Base-by-base conservation (phyloP, 2,329 filamentous ascomycete genomes). In the Fusarium sp. region DNA sequence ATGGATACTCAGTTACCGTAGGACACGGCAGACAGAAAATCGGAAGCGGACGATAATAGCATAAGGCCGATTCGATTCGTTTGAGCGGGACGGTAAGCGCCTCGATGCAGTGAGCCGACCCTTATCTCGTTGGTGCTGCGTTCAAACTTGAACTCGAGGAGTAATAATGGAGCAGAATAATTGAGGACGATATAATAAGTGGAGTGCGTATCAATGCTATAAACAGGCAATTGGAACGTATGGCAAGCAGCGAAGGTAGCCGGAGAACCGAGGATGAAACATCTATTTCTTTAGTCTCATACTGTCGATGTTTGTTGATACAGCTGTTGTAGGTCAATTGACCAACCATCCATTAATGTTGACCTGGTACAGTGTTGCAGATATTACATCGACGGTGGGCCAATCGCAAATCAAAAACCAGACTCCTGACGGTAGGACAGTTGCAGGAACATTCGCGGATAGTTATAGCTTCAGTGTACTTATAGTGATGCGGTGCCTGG, bases 91-190 rank as follows among this genome's bases (percentile, higher is more conserved):
- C 58, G 49, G 34, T 51, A 52, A 57, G 57, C 40, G 40, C 48
- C 64, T 70, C 48, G 64, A 68, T 71, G 68, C 68, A 60, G 55
- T 38, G 40, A 49, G 56, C 68, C 59, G 56, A 49, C 22, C 20
- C 27, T 65, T 56, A 56, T 69, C 46, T 71, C 27, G 53, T 53
- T 56, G n/a, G 41, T 53, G 52, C 59, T 56, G 48, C 15, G 22
- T 40, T 45, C 3, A 34, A 32, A 18, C 13, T 47, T 15, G 54
- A 46, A 25, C 16, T 46, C 29, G 22, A 24, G 41, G 27, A 22
- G n/a, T 32, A 51, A 44, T 25, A 51, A 38, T 38, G 20, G 20
- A 20, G 22, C 30, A 40, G 18, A 53, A 43, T 25, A 25, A 25
- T 53, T 53, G 32, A n/a, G 34, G 24, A 40, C 49, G 34, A 32